Percentiles rank a stretch among this genome's conserved stretches.
phyloP scores from a whole-genome alignment of 495 filamentous ascomycete genomes.

The Cryomyces minteri region DNA sequence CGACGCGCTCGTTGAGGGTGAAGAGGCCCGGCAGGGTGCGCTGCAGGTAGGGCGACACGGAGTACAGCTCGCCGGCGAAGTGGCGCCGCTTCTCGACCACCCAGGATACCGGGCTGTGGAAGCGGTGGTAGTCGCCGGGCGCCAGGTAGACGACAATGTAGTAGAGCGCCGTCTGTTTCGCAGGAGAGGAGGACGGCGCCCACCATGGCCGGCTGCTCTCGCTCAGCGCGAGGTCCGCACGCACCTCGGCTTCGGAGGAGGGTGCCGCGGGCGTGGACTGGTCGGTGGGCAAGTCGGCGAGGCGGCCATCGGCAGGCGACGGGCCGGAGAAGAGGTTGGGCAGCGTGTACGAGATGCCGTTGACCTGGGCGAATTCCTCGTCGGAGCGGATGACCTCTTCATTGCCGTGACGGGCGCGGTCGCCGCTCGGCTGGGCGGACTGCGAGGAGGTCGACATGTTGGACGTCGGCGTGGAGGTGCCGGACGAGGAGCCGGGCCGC shows the following conservation, averaged over 20 bases:
- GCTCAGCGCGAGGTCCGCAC: conserved; percentile 60
- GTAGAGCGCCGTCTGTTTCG: conserved; percentile 52
- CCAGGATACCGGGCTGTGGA: conserved; percentile 89
- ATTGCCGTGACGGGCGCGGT: conserved; percentile 18
- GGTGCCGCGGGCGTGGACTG: conserved; percentile 46
- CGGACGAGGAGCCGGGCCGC: conserved; percentile 18
- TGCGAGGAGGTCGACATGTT: conserved; percentile 7
- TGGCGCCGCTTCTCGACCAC: conserved; percentile 82
- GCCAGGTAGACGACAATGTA: conserved; percentile 97
- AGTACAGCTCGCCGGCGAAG: conserved; percentile 92
- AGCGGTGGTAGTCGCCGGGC: conserved; percentile 95
- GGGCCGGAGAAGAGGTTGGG: conserved; percentile 73
- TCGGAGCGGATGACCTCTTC: conserved; percentile 54
- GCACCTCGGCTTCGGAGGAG: conserved; percentile 59
- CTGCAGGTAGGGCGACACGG: conserved; percentile 86
- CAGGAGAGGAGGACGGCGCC: conserved; percentile 32
- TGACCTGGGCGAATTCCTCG: conserved; percentile 86
- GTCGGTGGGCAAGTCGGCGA: conserved; percentile 28
- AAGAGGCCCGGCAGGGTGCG: conserved; percentile 83
- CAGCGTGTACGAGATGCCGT: conserved; percentile 92
- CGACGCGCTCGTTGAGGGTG: conserved; percentile 90
- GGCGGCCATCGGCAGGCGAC: conserved; percentile 1
- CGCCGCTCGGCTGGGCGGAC: conserved; percentile 14
- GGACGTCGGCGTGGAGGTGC: conserved; percentile 1
- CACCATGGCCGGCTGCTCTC: conserved; percentile 58